Base-by-base conservation (phyloP, 2,329 filamentous ascomycete species). In the Colletotrichum musicola region DNA sequence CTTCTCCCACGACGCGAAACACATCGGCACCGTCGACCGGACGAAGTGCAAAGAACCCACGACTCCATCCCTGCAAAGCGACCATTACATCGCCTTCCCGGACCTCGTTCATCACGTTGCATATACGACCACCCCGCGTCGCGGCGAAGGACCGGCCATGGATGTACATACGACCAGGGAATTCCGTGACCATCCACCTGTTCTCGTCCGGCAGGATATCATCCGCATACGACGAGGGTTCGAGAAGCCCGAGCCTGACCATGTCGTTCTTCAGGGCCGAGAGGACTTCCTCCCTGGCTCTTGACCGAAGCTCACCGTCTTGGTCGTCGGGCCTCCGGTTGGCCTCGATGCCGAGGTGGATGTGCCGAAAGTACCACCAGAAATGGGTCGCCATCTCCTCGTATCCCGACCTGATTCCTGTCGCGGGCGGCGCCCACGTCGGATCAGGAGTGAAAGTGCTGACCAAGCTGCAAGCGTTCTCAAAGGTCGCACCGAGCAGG, bases 31-130 rank as follows among this genome's bases (percentile, higher is more conserved):
- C 14, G 58, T 62, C 25, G 47, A 27, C 18, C 14, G 20, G 49
- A 18, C 49, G 49, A 51, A 51, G 49, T 10, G n/a, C 49, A 51
- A 51, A 51, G 49, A 51, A 51, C 18, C 49, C 40, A 9, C 40
- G 49, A 5, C 25, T 27, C 25, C 20, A 51, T 18, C 49, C 49
- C 25, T 51, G 20, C 5, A 51, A 18, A 25, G 49, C 49, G 18
- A 27, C 49, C 7, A 51, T 51, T 2, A 51, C 49, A 18, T 51
- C 49, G 25, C n/a, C n/a, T 12, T 51, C 49, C 4, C 18, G 9
- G 7, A 27, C 18, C 18, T 22, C 49, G 7, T 51, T 51, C 49
- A 27, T 22, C n/a, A 25, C 49, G 18, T 22, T 51, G 49, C 49
- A 51, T 51, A 51, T 27, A 3, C 49, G 49, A 6, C 49, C 49